Conservation (phyloP, 441 rosid genomes). For the Lepidium campestre region DNA sequence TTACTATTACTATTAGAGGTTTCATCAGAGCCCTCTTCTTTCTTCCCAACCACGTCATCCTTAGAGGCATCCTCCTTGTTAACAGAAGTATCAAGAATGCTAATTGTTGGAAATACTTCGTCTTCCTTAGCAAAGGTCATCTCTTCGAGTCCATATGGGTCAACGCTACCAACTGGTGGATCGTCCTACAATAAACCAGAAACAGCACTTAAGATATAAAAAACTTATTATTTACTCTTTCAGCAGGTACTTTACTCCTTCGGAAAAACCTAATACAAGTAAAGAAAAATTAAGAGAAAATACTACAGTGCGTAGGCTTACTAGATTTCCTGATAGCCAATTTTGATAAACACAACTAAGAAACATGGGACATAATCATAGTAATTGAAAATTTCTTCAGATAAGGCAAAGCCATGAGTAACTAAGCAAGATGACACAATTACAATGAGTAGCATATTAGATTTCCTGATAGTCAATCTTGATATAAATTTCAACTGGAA, state of each 20-base stretch:
- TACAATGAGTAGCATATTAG: too few relatives aligned
- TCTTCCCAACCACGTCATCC: slow-evolving; percentile 33
- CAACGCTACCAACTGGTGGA: slow-evolving; percentile 24
- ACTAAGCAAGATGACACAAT: slow-evolving; percentile 20
- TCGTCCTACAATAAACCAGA: slow-evolving; percentile 42
- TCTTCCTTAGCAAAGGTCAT: slow-evolving; percentile 81
- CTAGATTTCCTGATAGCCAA: not conserved
- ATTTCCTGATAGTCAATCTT: too few relatives aligned
- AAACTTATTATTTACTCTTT: not conserved
- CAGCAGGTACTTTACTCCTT: not conserved
- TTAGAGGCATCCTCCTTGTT: slow-evolving; percentile 32
- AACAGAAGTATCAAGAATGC: slow-evolving; percentile 32
- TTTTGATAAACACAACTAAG: not conserved
- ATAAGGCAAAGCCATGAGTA: not conserved
- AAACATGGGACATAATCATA: not conserved
- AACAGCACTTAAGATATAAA: not conserved
- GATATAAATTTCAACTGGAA: not conserved
- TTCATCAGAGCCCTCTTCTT: slow-evolving; percentile 42
- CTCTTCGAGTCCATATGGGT: slow-evolving; percentile 59
- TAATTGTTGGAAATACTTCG: slow-evolving; percentile 52
- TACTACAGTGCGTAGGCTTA: not conserved
- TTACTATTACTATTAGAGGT: slow-evolving; percentile 34
- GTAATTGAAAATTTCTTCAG: not conserved
- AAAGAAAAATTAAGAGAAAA: not conserved
- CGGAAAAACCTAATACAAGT: not conserved